Conservation (phyloP, 768 basidiomycete genomes). For the Boletus barrowsii region DNA sequence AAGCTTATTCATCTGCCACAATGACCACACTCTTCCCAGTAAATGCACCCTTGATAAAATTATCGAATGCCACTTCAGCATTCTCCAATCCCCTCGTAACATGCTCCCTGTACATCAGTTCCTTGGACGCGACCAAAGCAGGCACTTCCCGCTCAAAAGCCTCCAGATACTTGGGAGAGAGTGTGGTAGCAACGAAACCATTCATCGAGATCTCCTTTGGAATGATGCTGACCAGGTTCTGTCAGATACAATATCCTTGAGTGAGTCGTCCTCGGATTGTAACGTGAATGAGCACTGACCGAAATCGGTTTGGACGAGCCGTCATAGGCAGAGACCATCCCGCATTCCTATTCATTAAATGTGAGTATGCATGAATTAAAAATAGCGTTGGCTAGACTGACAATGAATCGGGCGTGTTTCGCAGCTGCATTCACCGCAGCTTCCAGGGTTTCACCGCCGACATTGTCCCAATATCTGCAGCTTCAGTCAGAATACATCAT, state of each 20-base stretch:
- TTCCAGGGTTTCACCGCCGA: constrained; percentile 59
- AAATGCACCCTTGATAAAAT: too few species aligned
- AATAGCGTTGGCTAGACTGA: constrained; percentile 6
- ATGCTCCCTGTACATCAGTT: constrained; percentile 47
- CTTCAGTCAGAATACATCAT: neutral
- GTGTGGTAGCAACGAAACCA: constrained; percentile 41
- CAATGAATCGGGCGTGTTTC: constrained; percentile 46
- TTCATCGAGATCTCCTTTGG: constrained; percentile 39
- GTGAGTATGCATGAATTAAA: neutral
- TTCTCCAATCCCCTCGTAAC: constrained; percentile 38
- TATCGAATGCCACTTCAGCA: too few species aligned
- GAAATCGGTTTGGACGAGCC: neutral
- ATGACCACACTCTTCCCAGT: too few species aligned
- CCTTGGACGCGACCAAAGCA: constrained; percentile 40
- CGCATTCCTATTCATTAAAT: constrained; percentile 30
- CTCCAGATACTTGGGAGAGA: constrained; percentile 34
- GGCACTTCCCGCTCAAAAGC: constrained; percentile 44
- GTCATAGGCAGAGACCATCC: constrained; percentile 8
- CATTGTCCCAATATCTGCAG: constrained; percentile 40
- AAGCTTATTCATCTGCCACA: too few species aligned
- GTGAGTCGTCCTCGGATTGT: neutral
- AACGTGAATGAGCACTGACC: neutral
- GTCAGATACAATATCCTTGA: neutral
- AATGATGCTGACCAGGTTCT: constrained; percentile 41
- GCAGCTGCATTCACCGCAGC: constrained; percentile 48